Conservation (phyloP, 805 yeast species). For the Candida ipomoeae region DNA sequence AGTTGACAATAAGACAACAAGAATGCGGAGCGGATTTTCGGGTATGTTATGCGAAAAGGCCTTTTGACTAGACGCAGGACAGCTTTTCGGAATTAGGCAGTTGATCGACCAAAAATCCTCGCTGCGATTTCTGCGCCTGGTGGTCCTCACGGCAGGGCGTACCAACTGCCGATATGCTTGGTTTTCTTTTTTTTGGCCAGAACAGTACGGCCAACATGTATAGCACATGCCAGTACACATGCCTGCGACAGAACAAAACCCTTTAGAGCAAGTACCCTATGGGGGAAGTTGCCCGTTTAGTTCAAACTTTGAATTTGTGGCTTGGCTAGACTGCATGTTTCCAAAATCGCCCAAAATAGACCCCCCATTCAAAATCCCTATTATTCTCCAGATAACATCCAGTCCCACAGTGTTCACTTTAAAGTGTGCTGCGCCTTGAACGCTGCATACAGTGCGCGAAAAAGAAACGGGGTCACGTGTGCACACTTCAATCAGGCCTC, state of each 20-base stretch:
- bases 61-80: neutral
- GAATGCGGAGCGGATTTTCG: neutral
- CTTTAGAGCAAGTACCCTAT: too few species aligned
- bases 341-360: too few species aligned
- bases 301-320: too few species aligned
- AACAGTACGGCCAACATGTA: neutral
- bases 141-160: neutral
- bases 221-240: neutral
- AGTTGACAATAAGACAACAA: neutral
- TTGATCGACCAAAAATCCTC: neutral
- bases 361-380: too few species aligned
- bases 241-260: neutral
- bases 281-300: too few species aligned
- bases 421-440: slow-evolving; percentile 4
- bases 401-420: neutral
- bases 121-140: neutral
- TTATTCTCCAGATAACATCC: too few species aligned
- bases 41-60: neutral
- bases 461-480: slow-evolving; percentile 9
- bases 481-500: neutral
- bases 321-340: too few species aligned
- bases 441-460: slow-evolving; percentile 2
- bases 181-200: neutral
- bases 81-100: neutral
- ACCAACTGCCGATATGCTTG: neutral